Evolutionary conservation across 192 early-diverging fungal species (phyloP).

Genomic region (Coemansia sp.): DNA sequence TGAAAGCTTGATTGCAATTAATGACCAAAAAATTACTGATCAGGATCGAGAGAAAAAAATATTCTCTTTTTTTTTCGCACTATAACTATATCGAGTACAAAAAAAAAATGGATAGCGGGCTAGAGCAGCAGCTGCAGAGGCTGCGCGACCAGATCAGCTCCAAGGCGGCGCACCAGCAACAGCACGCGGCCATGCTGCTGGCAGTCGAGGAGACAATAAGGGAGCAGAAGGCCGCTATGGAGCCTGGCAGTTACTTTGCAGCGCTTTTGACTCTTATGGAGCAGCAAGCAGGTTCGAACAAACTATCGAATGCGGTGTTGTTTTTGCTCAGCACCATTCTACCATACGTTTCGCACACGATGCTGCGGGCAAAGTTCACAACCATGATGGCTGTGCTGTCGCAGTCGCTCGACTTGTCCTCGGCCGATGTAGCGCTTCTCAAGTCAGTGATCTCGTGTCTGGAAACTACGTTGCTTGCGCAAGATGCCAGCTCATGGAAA

Average conservation of each 20-base stretch:
- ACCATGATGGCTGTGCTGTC: conserved; percentile 62
- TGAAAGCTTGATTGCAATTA: neutral
- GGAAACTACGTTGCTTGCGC: conserved; percentile 72
- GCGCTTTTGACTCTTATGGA: conserved; percentile 74
- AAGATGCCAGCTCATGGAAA: conserved; percentile 74
- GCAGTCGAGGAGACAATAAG: conserved; percentile 77
- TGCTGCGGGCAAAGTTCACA: conserved; percentile 64
- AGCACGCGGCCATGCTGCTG: conserved; percentile 67
- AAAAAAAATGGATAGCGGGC: conserved; percentile 28
- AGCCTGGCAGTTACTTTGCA: conserved; percentile 87
- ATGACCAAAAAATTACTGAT: neutral
- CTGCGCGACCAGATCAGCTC: conserved; percentile 64
- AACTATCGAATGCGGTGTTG: conserved; percentile 62
- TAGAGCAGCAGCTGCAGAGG: conserved; percentile 46
- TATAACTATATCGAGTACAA: neutral
- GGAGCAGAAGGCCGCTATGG: conserved; percentile 67
- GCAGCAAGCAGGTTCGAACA: conserved; percentile 57
- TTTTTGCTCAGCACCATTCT: conserved; percentile 81
- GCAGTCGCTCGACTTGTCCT: conserved; percentile 54
- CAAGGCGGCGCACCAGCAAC: conserved; percentile 82
- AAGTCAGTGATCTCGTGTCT: conserved; percentile 75
- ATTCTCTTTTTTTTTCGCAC: neutral
- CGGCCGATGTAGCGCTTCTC: conserved; percentile 80
- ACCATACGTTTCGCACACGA: conserved; percentile 57
- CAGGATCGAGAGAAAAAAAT: neutral